Base-by-base conservation (phyloP, 2,329 filamentous ascomycete species). In the Epichloe typhina region DNA sequence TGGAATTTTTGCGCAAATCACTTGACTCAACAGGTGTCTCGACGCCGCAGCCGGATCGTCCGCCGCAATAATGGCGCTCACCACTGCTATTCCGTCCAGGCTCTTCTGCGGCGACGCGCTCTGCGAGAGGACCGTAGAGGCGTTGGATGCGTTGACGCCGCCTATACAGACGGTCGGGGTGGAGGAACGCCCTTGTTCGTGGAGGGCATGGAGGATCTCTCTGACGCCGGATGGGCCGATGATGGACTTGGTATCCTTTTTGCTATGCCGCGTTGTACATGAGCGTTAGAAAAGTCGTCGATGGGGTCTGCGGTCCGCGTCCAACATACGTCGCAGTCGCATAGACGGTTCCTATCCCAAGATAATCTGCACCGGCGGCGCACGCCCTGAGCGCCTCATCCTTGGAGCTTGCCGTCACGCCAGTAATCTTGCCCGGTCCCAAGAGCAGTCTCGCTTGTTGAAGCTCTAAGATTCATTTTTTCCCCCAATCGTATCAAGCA, bases 261-360 rank as follows among this genome's bases (percentile, higher is more conserved):
- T 95, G 0, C 84, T 88, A 51, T 26, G 37, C 17, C 12, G 13
- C 6, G 11, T 23, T 13, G 8, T 33, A 1, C 7, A 43, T 2
- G 46, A 33, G 21, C 35, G 26, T 41, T 23, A 47, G 42, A 45
- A 26, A 31, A 9, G 26, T 31, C 26, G 26, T 31, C 8, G 3
- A 31, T 31, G 26, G 26, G 26, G 26, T 31, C 26, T 31, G 26
- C 26, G 26, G 26, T 31, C 9, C 8, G 26, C 8, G 46, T 48
- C 21, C 23, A 26, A 69, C 74, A 66, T 70, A 86, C 77, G 89
- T 95, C 46, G 80, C 67, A 0, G 91, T 97, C 15, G 89, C 80
- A 68, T 86, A 96, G 55, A 96, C 80, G 1, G 91, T 93, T 26
- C 93, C 91, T 46, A 97, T 82, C 17, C 91, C 93, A 4, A 97